These are phyloP conservation scores for Calcarisporium arbuscula DNA, from an alignment of 2,329 filamentous ascomycete genomes.

Conservation along the genomic window DNA sequence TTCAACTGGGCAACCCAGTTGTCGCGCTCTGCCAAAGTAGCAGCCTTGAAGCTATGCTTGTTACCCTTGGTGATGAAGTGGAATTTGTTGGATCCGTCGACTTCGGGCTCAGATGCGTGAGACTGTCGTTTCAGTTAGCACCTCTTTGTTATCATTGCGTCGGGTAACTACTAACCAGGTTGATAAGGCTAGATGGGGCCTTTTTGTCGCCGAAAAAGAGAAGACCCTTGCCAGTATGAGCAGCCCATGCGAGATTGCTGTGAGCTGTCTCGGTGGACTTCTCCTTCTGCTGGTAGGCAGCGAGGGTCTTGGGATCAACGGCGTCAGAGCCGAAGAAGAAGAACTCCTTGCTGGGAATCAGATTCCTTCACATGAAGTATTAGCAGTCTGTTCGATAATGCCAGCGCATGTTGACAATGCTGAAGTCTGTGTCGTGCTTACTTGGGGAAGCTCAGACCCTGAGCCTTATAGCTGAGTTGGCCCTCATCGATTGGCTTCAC, in stretches of 20 bases:
- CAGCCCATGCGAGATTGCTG: conserved; percentile 80
- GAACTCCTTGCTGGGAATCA: conserved; percentile 87
- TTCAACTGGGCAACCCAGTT: conserved; percentile 86
- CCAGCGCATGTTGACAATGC: too few relatives aligned
- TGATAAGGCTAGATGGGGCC: conserved; percentile 73
- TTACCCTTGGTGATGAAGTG: conserved; percentile 76
- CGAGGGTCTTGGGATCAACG: conserved; percentile 66
- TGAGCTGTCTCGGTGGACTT: conserved; percentile 72
- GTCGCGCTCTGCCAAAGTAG: conserved; percentile 69
- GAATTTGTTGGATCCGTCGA: conserved; percentile 76
- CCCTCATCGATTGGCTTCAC: conserved; percentile 74
- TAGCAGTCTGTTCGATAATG: too few relatives aligned
- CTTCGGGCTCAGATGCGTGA: conserved; percentile 62
- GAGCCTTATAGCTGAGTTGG: conserved; percentile 81
- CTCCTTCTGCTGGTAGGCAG: conserved; percentile 77
- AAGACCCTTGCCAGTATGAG: conserved; percentile 90
- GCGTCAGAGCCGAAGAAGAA: conserved; percentile 79
- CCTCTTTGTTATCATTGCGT: too few relatives aligned
- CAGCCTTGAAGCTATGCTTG: conserved; percentile 91
- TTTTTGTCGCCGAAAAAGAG: conserved; percentile 87
- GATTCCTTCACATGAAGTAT: conserved; percentile 67
- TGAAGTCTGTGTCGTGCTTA: conserved; percentile 42
- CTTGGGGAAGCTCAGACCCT: conserved; percentile 78
- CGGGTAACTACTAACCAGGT: conserved; percentile 58
- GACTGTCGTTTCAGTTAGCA: conserved; percentile 36